Evolutionary conservation across 2,329 filamentous ascomycete genomes (phyloP).

Genomic region (Aspergillus transmontanensis): DNA sequence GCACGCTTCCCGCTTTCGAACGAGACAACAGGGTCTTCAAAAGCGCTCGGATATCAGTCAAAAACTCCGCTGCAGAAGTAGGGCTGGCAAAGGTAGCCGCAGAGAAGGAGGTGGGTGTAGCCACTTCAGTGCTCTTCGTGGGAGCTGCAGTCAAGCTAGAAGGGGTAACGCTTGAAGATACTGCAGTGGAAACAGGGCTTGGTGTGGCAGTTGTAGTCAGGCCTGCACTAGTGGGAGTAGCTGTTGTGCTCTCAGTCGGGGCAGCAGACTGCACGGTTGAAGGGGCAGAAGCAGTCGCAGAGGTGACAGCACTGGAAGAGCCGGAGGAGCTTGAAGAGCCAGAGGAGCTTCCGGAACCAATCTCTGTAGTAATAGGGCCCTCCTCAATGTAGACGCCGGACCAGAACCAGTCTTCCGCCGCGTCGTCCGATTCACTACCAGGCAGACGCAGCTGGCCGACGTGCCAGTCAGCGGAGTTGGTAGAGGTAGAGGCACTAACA

Average conservation of each 20-base stretch:
- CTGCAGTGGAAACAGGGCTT: not conserved
- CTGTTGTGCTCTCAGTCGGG: not conserved
- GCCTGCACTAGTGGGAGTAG: not conserved
- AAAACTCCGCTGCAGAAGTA: not conserved
- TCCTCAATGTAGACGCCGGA: constrained; percentile 71
- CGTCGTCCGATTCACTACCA: constrained; percentile 57
- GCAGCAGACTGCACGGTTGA: not conserved
- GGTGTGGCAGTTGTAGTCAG: not conserved
- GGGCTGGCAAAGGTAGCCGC: not conserved
- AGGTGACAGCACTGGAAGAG: too few relatives aligned
- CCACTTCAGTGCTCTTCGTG: not conserved
- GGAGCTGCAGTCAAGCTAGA: not conserved
- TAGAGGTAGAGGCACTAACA: constrained; percentile 61
- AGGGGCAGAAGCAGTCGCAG: not conserved
- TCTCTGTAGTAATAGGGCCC: constrained; percentile 25
- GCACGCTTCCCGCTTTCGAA: not conserved
- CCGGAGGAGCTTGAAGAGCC: not conserved
- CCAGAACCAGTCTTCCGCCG: constrained; percentile 70
- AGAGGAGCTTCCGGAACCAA: not conserved
- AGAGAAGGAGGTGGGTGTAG: not conserved
- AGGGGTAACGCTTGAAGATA: not conserved
- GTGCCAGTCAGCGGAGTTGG: constrained; percentile 73
- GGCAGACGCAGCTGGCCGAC: constrained; percentile 66
- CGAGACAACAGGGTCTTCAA: not conserved
- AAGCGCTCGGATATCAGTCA: not conserved